Evolutionary conservation across 495 filamentous ascomycete genomes (phyloP).

Genomic region (Amniculicola lignicola): DNA sequence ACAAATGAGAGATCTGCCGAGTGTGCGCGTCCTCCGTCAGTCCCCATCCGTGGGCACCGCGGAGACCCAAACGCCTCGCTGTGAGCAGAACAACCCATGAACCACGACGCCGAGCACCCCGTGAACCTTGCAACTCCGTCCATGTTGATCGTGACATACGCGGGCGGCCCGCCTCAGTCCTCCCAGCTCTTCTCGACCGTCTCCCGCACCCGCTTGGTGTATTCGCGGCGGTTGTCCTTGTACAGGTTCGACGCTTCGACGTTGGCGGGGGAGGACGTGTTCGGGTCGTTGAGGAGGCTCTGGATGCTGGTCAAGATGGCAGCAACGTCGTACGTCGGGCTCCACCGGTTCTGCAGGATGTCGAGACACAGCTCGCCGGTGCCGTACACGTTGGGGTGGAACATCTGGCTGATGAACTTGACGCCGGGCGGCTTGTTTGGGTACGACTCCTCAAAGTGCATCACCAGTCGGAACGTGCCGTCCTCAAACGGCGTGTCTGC

Average conservation of each 20-base stretch:
- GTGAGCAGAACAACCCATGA: conserved; percentile 14
- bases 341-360: conserved; percentile 97
- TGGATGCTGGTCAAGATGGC: conserved; percentile 97
- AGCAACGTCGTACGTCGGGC: conserved; percentile 96
- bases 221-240: conserved; percentile 96
- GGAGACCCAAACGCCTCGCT: conserved; percentile 23
- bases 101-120: not conserved
- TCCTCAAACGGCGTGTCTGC: conserved; percentile 98
- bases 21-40: not conserved
- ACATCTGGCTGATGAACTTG: conserved; percentile 99
- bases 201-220: conserved; percentile 89
- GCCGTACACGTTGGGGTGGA: conserved; percentile 97
- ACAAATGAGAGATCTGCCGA: not conserved
- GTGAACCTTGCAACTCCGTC: not conserved
- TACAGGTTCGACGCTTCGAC: conserved; percentile 98
- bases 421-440: conserved; percentile 97
- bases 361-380: conserved; percentile 96
- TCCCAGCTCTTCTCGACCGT: conserved; percentile 99
- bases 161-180: conserved; percentile 41
- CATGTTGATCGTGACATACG: not conserved
- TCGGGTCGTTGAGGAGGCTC: conserved; percentile 97
- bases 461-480: conserved; percentile 93
- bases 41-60: not conserved
- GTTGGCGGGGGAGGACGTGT: conserved; percentile 94
- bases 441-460: conserved; percentile 99